Base-by-base conservation (phyloP, 192 early-diverging fungal species). In the Umbelopsis sp. region DNA sequence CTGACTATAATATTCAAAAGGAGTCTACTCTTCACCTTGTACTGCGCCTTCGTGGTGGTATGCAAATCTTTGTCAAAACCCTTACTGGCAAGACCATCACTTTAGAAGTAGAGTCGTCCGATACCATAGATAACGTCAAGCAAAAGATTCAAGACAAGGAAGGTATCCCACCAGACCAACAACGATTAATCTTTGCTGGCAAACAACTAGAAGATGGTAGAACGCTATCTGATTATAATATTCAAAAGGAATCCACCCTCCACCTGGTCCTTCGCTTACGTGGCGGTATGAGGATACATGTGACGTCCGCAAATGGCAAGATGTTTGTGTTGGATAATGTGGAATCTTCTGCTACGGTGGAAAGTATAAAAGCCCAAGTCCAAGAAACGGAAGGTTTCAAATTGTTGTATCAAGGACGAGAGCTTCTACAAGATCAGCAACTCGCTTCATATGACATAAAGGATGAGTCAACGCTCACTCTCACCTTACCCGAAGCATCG, bases 11-110 rank as follows among this genome's bases (percentile, higher is more conserved):
- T 79, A 90, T 91, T 74, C 90, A 91, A 77, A 91, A 92, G 84
- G 91, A 91, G 73, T 92, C 91, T 22, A 93, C 90, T 16, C 85
- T 91, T 18, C 90, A 93, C 61, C 70, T 91, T 52, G 91, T 92
- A 15, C 83, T 92, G 20, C 90, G 91, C 73, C 85, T 93, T 69
- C 91, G 91, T 80, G 91, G 91, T 88, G 91, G 90, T 53, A 89
- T 86, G 84, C 84, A 88, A 51, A 88, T 91, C 50, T 90, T 91
- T 49, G 90, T 91, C 52, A 91, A 95, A 84, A 92, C 93, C 30
- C 86, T 97, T 18, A 97, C 96, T 49, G 96, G 96, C 73, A 97
- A 96, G 88, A 97, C 94, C 78, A 95, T 97, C 83, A 97, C 95
- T 77, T 83, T 97, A 41, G 96, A 93, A 79, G 90, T 93, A 20